Conservation (phyloP, 345 rosid genomes). For the Turritis glabra region DNA sequence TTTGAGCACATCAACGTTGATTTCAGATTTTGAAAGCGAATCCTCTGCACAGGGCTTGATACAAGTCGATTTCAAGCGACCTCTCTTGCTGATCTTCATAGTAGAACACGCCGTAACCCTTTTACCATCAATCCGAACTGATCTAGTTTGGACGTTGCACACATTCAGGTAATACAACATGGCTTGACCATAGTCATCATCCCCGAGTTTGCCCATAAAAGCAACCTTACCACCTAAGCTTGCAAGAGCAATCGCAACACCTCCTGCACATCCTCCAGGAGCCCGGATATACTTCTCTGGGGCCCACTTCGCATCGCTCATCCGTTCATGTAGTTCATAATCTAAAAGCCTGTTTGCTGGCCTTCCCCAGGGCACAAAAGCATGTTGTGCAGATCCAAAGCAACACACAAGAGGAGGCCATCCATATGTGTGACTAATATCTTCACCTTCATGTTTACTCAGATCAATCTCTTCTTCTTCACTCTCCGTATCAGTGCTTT, state of each 20-base stretch:
- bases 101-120: conserved; percentile 61
- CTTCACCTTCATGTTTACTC: conserved; percentile 59
- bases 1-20: conserved; percentile 81
- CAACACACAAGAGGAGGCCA: conserved; percentile 99
- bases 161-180: conserved; percentile 73
- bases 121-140: conserved; percentile 63
- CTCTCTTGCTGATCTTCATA: conserved; percentile 83
- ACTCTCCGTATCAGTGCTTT: conserved; percentile 51
- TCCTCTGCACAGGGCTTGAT: conserved; percentile 83
- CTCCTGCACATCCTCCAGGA: conserved; percentile 85
- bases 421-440: conserved; percentile 68
- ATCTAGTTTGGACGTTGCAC: conserved; percentile 74
- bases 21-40: conserved; percentile 73
- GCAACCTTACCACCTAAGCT: conserved; percentile 86
- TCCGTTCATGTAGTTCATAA: conserved; percentile 64
- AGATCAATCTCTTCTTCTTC: conserved; percentile 60
- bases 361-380: conserved; percentile 86
- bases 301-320: conserved; percentile 65
- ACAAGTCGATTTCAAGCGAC: conserved; percentile 64
- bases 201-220: conserved; percentile 91
- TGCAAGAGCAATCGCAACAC: conserved; percentile 85
- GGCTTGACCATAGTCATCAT: conserved; percentile 77
- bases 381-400: conserved; percentile 89
- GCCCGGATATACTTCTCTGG: conserved; percentile 76
- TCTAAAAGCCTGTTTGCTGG: conserved; percentile 79